Base-by-base conservation (phyloP, 169 alveolate genomes). In the Plasmodium inui region DNA sequence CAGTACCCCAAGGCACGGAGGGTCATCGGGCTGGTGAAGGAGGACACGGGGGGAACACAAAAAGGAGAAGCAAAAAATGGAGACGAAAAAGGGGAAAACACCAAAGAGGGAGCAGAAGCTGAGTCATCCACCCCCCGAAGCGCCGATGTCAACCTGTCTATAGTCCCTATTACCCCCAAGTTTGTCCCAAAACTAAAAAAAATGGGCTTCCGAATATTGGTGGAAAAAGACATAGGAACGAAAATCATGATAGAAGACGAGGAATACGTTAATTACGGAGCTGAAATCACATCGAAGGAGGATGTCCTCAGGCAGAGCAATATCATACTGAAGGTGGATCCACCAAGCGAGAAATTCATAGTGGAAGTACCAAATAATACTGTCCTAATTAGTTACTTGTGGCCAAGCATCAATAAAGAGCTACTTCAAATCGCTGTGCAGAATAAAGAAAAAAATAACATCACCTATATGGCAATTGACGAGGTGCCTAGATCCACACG, bases 401-500 rank as follows among this genome's bases (percentile, higher is more conserved):
- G 97, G 97, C 98, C 98, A 57, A 96, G 97, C 83, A 93, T 90
- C 92, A 95, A 96, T 67, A 91, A 46, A 57, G 67, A 89, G 14
- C 71, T 95, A 41, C 93, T 97, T 28, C 73, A 91, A 70, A 83
- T 86, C 70, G 67, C 76, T 26, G 92, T 96, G 61, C 96, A 96
- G 78, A 74, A 92, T 90, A 89, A 96, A 67, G 95, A 95, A 83
- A 91, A 91, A 32, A 50, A 50, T 50, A 89, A 96, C 61, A 93
- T 96, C 12, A 96, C 98, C 30, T 88, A 97, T 67, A 92, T 98
- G 46, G 98, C 99, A 71, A 96, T 98, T 97, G 99, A 98, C 71
- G 96, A 96, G 55, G 98, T 98, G 0, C 99, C 99, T 17, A 96
- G 99, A 82, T 97, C 97, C 55, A 95, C 99, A 5, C 96, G 98